These are phyloP conservation scores for Mycosphaerelloides madeirae DNA, from an alignment of 2,329 filamentous ascomycete species.

Conservation along the genomic window DNA sequence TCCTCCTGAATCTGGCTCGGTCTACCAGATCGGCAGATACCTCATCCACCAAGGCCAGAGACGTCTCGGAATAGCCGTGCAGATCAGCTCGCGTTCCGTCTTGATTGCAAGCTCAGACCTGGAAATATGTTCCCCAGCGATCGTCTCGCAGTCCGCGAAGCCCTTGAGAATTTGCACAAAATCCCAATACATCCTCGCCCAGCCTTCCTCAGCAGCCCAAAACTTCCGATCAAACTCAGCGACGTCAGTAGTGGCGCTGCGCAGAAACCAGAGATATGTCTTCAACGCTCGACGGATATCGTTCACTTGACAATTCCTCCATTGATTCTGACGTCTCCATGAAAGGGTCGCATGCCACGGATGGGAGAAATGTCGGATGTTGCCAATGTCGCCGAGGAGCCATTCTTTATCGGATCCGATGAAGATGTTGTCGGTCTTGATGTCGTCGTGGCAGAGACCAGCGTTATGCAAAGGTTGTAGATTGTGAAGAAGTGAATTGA, in stretches of 20 bases:
- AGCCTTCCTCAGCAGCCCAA: constrained; percentile 16
- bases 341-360: constrained; percentile 18
- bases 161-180: constrained; percentile 6
- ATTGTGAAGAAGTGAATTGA: constrained; percentile 25
- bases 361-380: constrained; percentile 30
- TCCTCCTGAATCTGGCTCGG: too few relatives aligned
- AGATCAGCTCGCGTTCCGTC: constrained; percentile 14
- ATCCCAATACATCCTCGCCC: constrained; percentile 31
- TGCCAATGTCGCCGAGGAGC: constrained; percentile 36
- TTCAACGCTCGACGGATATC: constrained; percentile 31
- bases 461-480: constrained; percentile 27
- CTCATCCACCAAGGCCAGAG: constrained; percentile 2
- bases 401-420: constrained; percentile 22
- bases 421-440: constrained; percentile 36
- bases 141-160: neutral
- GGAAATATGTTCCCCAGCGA: neutral
- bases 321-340: constrained; percentile 16
- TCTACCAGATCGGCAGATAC: too few relatives aligned
- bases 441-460: constrained; percentile 36
- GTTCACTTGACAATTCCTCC: constrained; percentile 22
- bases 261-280: constrained; percentile 25
- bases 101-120: neutral
- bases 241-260: constrained; percentile 4
- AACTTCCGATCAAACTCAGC: constrained; percentile 25
- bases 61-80: constrained; percentile 12